Evolutionary conservation across 805 yeast species (phyloP).

Genomic region (Clavispora asparagi): DNA sequence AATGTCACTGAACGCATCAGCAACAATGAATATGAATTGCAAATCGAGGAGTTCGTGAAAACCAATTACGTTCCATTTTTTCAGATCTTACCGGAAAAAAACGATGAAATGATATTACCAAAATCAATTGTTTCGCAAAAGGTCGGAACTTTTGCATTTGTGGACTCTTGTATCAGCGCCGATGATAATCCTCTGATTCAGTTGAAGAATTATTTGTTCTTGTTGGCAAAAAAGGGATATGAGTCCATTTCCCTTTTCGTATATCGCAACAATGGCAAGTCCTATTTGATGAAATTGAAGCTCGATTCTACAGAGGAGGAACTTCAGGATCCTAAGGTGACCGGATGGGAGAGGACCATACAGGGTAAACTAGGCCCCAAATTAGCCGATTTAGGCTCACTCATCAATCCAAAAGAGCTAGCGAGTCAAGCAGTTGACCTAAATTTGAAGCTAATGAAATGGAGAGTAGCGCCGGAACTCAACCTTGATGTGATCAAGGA

Average conservation of each 20-base stretch:
- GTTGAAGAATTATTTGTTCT: slow-evolving; percentile 53
- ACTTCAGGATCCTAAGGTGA: slow-evolving; percentile 34
- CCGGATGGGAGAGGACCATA: slow-evolving; percentile 89
- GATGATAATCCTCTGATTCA: slow-evolving; percentile 43
- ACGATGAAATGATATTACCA: background rate
- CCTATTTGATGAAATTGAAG: slow-evolving; percentile 15
- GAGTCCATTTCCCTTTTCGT: slow-evolving; percentile 17
- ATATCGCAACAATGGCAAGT: slow-evolving; percentile 17
- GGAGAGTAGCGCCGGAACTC: slow-evolving; percentile 87
- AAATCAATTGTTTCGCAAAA: background rate
- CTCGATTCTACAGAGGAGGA: slow-evolving; percentile 8
- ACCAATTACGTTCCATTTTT: background rate
- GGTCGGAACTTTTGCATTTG: slow-evolving; percentile 21
- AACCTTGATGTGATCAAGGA: slow-evolving; percentile 60
- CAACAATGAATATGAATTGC: slow-evolving; percentile 3
- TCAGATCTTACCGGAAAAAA: background rate
- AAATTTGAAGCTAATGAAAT: slow-evolving; percentile 88
- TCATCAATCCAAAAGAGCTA: slow-evolving; percentile 74
- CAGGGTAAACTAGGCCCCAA: slow-evolving; percentile 76
- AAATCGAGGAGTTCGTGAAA: slow-evolving; percentile 2
- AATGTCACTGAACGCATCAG: slow-evolving; percentile 5
- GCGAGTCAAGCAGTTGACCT: slow-evolving; percentile 92
- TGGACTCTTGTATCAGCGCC: slow-evolving; percentile 27
- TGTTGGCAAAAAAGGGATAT: slow-evolving; percentile 29
- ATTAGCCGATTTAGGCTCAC: slow-evolving; percentile 71